A percentile compares a stretch with the other conserved stretches of the same genome.
Conservation (phyloP, 202 grass and related monocot genomes). For the Zoysia matrella region DNA sequence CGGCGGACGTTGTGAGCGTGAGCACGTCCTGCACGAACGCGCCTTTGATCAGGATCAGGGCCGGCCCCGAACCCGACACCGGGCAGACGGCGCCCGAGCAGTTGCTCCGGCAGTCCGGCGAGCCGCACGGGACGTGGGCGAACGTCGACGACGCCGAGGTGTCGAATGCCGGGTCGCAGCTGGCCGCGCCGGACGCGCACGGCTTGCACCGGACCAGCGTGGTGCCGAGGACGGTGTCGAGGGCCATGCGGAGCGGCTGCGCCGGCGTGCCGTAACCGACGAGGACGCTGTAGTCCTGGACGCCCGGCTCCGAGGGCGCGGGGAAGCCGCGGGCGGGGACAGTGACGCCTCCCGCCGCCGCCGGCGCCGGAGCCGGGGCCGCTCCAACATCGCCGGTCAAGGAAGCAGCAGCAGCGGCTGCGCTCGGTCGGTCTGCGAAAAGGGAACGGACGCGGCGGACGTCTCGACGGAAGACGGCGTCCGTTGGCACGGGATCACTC, state of each 20-base stretch:
- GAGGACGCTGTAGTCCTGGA: neutral
- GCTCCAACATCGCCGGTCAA: neutral
- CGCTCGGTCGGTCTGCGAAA: neutral
- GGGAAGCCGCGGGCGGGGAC: neutral
- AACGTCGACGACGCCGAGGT: neutral
- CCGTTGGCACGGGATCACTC: neutral
- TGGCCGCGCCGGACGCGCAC: neutral
- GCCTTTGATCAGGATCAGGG: neutral
- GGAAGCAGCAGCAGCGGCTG: no score
- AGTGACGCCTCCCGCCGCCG: neutral
- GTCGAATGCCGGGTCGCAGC: constrained; percentile 19
- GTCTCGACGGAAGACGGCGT: neutral
- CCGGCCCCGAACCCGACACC: neutral
- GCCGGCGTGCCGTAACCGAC: constrained; percentile 28
- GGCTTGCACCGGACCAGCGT: constrained; percentile 6
- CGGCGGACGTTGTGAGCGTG: neutral
- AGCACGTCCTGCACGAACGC: constrained; percentile 5
- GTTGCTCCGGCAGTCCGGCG: neutral
- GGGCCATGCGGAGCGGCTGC: neutral
- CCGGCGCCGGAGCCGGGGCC: neutral
- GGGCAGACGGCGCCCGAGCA: neutral
- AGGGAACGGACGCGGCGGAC: neutral
- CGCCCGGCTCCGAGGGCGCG: neutral
- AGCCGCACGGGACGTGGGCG: neutral
- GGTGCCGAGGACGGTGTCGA: constrained; percentile 1